Conservation (phyloP, 495 filamentous ascomycete genomes). For the Neurospora cerealis region DNA sequence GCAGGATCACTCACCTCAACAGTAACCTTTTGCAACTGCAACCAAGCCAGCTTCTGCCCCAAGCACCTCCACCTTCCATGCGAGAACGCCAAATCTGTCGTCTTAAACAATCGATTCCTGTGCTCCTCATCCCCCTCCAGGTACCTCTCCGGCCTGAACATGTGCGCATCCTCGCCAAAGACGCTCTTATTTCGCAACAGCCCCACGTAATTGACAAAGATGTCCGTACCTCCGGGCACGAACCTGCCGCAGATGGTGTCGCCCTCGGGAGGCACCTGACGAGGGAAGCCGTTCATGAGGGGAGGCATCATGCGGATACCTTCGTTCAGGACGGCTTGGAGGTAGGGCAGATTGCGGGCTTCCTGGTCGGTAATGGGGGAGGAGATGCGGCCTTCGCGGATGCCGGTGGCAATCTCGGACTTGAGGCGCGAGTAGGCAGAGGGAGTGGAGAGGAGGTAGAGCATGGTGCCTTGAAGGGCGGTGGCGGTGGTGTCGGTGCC, state of each 20-base stretch:
- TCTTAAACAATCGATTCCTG: neutral
- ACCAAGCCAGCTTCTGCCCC: conserved; percentile 5
- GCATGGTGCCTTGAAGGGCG: conserved; percentile 43
- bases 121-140: conserved; percentile 16
- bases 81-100: conserved; percentile 4
- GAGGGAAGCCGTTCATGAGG: conserved; percentile 7
- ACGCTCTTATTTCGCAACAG: conserved; percentile 26
- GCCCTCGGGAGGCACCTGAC: conserved; percentile 16
- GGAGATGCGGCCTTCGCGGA: conserved; percentile 28
- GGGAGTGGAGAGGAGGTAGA: conserved; percentile 37
- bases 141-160: conserved; percentile 45
- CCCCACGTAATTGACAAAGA: conserved; percentile 27
- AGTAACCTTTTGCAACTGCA: conserved; percentile 9
- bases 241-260: conserved; percentile 38
- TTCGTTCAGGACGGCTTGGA: conserved; percentile 25
- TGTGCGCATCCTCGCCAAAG: conserved; percentile 35
- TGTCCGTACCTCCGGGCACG: neutral
- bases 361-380: conserved; percentile 55
- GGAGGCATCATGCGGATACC: conserved; percentile 17
- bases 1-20: conserved; percentile 5
- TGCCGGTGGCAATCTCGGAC: conserved; percentile 41
- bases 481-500: conserved; percentile 53
- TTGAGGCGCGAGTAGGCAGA: conserved; percentile 42
- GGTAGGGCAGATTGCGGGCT: conserved; percentile 26
- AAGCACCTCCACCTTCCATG: conserved; percentile 8